Conservation (phyloP, 176 grass and related monocot species). For the Juncus inflexus region DNA sequence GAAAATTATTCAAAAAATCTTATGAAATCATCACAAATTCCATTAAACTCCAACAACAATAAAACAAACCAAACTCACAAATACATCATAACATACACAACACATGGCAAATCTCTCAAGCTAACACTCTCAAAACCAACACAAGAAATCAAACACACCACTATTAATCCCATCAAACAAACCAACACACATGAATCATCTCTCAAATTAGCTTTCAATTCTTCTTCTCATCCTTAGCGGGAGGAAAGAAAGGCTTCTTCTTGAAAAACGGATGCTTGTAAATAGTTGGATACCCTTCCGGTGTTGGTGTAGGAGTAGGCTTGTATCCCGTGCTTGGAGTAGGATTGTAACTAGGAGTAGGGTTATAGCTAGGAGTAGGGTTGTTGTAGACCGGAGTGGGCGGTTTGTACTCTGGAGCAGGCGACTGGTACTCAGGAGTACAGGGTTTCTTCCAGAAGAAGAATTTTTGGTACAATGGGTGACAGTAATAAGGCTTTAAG, state of each 20-base stretch:
- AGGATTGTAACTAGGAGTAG: background rate
- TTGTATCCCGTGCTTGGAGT: background rate
- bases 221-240: constrained; percentile 18
- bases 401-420: constrained; percentile 9
- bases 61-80: no score
- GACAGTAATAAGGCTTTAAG: constrained; percentile 16
- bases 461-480: constrained; percentile 13
- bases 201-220: no score
- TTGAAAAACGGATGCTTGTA: constrained; percentile 14
- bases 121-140: no score
- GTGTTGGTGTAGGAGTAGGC: background rate
- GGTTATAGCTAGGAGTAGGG: background rate
- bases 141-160: no score
- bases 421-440: background rate
- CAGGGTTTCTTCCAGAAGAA: constrained; percentile 19
- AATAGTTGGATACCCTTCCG: background rate
- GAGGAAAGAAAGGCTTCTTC: constrained; percentile 18
- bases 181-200: no score
- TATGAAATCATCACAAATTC: no score
- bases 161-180: no score
- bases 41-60: no score
- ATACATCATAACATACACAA: no score
- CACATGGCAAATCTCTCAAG: no score
- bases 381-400: constrained; percentile 3
- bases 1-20: no score